A percentile compares a stretch with the other conserved stretches of the same genome.
phyloP scores from a whole-genome alignment of 495 filamentous ascomycete genomes.

The Daldinia concentrica region DNA sequence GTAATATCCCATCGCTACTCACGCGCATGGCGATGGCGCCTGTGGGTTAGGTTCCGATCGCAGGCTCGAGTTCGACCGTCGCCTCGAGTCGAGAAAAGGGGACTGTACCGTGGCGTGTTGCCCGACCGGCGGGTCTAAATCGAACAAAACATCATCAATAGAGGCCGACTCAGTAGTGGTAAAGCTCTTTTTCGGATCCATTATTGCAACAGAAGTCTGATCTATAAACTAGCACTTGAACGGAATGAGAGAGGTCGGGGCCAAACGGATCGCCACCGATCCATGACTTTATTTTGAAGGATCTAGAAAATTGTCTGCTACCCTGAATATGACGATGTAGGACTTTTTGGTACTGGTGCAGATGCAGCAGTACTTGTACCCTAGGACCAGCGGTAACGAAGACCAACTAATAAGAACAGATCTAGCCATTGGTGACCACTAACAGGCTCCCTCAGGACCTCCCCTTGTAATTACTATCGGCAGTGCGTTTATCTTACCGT shows the following conservation, averaged over 20 bases:
- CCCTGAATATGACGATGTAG: conserved; percentile 49
- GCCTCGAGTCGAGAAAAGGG: conserved; percentile 30
- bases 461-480: conserved; percentile 44
- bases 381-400: conserved; percentile 49
- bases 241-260: conserved; percentile 41
- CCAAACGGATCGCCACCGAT: conserved; percentile 45
- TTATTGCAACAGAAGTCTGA: conserved; percentile 25
- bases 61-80: conserved; percentile 38
- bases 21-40: conserved; percentile 47
- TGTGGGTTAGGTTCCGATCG: conserved; percentile 35
- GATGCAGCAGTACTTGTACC: conserved; percentile 45
- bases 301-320: conserved; percentile 44
- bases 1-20: conserved; percentile 30
- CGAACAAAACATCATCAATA: conserved; percentile 33
- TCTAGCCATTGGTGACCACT: conserved; percentile 47
- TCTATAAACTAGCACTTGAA: conserved; percentile 41
- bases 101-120: conserved; percentile 22
- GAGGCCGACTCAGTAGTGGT: conserved; percentile 41
- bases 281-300: conserved; percentile 50
- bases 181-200: conserved; percentile 44
- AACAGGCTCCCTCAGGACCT: conserved; percentile 45
- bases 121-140: conserved; percentile 43
- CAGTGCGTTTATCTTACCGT: conserved; percentile 47
- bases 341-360: conserved; percentile 47
- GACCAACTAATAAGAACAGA: conserved; percentile 40